Conservation (phyloP, 371 early-diverging fungal species). For the Haplosporangium sp. region DNA sequence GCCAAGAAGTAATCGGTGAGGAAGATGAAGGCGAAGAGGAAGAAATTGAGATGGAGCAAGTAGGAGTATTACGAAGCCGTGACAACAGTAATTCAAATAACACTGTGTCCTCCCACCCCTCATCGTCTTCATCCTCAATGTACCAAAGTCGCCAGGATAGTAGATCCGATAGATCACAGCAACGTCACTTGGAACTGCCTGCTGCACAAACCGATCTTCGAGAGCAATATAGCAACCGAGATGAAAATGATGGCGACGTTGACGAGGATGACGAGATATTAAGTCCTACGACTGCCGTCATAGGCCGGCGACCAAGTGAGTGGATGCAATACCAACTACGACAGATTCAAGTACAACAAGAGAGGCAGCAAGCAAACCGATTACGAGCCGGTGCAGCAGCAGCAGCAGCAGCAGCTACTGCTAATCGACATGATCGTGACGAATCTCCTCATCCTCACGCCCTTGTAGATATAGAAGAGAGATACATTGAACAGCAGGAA, state of each 20-base stretch:
- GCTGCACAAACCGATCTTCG: not conserved
- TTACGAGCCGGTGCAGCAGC: conserved; percentile 1
- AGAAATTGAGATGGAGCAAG: conserved; percentile 50
- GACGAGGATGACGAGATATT: conserved; percentile 34
- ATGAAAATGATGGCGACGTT: conserved; percentile 23
- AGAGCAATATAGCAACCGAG: not conserved
- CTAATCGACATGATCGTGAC: conserved; percentile 4
- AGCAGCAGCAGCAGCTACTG: not conserved
- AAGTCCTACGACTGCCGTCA: conserved; percentile 41
- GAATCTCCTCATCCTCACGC: conserved; percentile 9
- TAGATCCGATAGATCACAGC: conserved; percentile 10
- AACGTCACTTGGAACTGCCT: not conserved
- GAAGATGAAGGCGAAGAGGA: conserved; percentile 37
- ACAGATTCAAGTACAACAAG: conserved; percentile 43
- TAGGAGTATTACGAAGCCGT: conserved; percentile 11
- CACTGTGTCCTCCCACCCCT: conserved; percentile 8
- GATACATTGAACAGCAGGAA: conserved; percentile 33
- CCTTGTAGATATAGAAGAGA: not conserved
- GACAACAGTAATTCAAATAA: conserved; percentile 4
- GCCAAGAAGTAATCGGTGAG: conserved; percentile 26
- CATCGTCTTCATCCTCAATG: conserved; percentile 5
- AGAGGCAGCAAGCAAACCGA: conserved; percentile 25
- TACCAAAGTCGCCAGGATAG: conserved; percentile 4
- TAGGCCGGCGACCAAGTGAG: conserved; percentile 47
- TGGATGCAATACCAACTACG: conserved; percentile 54